Percentiles rank a stretch among this genome's conserved stretches.
Evolutionary conservation across 106 monocot genomes (phyloP).

Genomic region (Apostasia shenzhenica): DNA sequence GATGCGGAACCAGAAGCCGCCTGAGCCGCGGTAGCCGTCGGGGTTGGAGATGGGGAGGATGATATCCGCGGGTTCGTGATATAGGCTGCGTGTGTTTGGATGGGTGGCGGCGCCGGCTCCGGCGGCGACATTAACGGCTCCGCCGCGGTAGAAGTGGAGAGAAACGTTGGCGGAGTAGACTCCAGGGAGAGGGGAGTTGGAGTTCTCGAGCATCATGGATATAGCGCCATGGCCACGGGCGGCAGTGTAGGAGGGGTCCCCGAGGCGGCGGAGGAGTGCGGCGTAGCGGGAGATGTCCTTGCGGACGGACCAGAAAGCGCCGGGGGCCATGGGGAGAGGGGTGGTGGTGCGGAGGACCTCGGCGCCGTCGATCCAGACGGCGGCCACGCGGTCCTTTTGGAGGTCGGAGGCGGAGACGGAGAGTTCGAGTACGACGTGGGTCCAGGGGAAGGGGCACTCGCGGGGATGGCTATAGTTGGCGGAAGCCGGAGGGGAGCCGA

Average conservation of each 20-base stretch:
- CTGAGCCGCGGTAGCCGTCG: constrained; percentile 5
- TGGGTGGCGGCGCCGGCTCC: constrained; percentile 2
- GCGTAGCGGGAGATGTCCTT: constrained; percentile 42
- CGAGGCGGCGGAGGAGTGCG: constrained; percentile 16
- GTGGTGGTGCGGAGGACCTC: constrained; percentile 49
- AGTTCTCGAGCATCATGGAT: constrained; percentile 36
- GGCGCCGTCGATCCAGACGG: constrained; percentile 43
- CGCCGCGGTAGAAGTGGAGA: constrained; percentile 34
- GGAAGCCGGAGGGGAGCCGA: constrained; percentile 29
- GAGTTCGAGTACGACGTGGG: constrained; percentile 33
- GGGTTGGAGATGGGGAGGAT: constrained; percentile 37
- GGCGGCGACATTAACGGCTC: too few species aligned
- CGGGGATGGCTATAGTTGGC: constrained; percentile 33
- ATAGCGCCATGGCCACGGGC: constrained; percentile 1
- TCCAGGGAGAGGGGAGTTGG: constrained; percentile 23
- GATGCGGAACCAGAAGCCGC: constrained; percentile 28
- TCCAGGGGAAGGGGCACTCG: constrained; percentile 26
- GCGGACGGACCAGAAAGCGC: constrained; percentile 33
- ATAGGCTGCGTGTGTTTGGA: constrained; percentile 9
- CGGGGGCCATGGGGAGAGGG: constrained; percentile 27
- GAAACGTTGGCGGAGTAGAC: constrained; percentile 34
- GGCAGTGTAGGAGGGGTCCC: constrained; percentile 5
- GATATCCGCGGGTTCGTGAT: constrained; percentile 41
- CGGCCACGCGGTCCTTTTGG: constrained; percentile 35
- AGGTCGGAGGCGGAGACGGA: constrained; percentile 28